Percentiles rank a stretch among this genome's conserved stretches.
Evolutionary conservation across 768 basidiomycete species (phyloP).

Genomic region (Trametes meyenii): DNA sequence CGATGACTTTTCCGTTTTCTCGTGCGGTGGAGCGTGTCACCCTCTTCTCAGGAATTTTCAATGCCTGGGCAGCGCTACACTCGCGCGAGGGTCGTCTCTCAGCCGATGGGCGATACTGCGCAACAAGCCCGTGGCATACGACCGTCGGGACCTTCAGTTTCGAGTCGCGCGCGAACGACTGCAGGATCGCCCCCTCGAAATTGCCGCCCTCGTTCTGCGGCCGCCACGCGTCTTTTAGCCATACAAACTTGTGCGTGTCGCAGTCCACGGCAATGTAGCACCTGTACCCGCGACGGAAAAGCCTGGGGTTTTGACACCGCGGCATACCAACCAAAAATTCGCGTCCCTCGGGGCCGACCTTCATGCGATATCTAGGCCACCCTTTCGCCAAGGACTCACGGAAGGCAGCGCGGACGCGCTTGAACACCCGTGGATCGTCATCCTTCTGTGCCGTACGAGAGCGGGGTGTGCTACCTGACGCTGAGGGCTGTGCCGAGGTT

Average conservation of each 20-base stretch:
- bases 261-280: slow-evolving; percentile 1
- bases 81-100: not conserved
- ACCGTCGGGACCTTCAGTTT: not conserved
- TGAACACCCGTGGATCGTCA: not conserved
- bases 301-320: too few relatives aligned
- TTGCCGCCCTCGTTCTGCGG: not conserved
- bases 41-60: not conserved
- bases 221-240: slow-evolving; percentile 4
- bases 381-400: not conserved
- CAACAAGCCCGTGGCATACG: not conserved
- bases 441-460: not conserved
- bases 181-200: not conserved
- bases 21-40: not conserved
- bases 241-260: not conserved
- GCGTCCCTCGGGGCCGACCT: slow-evolving; percentile 1
- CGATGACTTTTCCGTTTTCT: not conserved
- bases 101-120: not conserved
- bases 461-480: not conserved
- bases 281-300: not conserved
- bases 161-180: not conserved
- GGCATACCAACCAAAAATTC: not conserved
- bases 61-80: not conserved
- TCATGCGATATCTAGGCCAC: slow-evolving; percentile 1
- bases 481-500: not conserved
- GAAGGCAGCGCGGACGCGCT: not conserved